A percentile compares a stretch with the other conserved stretches of the same genome.
Evolutionary conservation across 1,284 basidiomycete species (phyloP).

Genomic region (Boletus mariae): DNA sequence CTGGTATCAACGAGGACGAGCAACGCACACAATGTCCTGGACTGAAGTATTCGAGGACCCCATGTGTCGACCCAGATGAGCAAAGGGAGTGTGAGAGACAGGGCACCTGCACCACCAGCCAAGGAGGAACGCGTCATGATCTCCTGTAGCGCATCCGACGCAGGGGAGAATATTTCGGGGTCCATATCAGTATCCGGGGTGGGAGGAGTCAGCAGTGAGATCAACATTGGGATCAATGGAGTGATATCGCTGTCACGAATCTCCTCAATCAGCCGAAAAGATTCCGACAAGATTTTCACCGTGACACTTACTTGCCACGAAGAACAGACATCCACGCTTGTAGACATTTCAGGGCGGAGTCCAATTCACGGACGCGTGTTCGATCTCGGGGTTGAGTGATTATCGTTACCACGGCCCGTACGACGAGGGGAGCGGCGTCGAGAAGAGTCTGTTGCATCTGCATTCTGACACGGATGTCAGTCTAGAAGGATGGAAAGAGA

Average conservation of each 20-base stretch:
- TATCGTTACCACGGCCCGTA: slow-evolving; percentile 58
- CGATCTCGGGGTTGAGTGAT: slow-evolving; percentile 38
- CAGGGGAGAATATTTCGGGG: slow-evolving; percentile 54
- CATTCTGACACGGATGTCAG: slow-evolving; percentile 38
- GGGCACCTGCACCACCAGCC: slow-evolving; percentile 65
- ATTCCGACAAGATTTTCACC: not conserved
- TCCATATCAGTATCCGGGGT: slow-evolving; percentile 34
- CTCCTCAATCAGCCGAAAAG: not conserved
- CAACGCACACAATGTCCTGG: slow-evolving; percentile 41
- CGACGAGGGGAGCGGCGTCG: slow-evolving; percentile 66
- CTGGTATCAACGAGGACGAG: not conserved
- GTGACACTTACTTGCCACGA: slow-evolving; percentile 54
- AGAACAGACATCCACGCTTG: slow-evolving; percentile 77
- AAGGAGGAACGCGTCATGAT: slow-evolving; percentile 72
- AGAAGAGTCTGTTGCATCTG: slow-evolving; percentile 61
- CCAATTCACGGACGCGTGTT: slow-evolving; percentile 42
- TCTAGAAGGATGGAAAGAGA: slow-evolving; percentile 10
- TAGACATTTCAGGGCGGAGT: slow-evolving; percentile 72
- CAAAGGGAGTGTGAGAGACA: slow-evolving; percentile 77
- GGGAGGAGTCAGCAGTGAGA: slow-evolving; percentile 53
- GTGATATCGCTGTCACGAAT: slow-evolving; percentile 50
- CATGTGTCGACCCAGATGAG: slow-evolving; percentile 66
- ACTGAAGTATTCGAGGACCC: slow-evolving; percentile 52
- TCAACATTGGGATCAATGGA: slow-evolving; percentile 58
- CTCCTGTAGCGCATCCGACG: slow-evolving; percentile 73